Evolutionary conservation across 2,329 filamentous ascomycete genomes (phyloP).

Genomic region (Pyricularia sp.): DNA sequence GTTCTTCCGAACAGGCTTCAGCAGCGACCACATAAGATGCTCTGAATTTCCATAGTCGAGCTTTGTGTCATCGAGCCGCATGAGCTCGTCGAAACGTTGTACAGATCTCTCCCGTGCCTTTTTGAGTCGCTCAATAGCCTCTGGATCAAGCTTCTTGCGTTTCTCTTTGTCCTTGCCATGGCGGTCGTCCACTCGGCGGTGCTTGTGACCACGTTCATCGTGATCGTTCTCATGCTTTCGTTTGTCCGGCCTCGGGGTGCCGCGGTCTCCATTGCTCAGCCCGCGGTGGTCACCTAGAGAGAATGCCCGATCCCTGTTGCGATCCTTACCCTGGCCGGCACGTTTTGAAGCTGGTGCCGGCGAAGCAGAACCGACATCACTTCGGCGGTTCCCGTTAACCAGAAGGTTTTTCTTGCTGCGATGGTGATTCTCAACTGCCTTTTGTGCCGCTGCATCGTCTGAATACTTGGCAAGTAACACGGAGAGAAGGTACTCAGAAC

Average conservation of each 20-base stretch:
- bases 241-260: conserved; percentile 42
- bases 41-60: conserved; percentile 20
- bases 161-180: conserved; percentile 25
- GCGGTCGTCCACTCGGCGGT: conserved; percentile 36
- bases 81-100: conserved; percentile 23
- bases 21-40: conserved; percentile 24
- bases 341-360: conserved; percentile 49
- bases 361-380: conserved; percentile 52
- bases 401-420: conserved; percentile 75
- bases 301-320: conserved; percentile 30
- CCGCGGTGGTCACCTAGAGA: conserved; percentile 34
- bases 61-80: conserved; percentile 21
- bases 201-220: conserved; percentile 35
- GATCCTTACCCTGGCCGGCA: conserved; percentile 29
- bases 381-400: conserved; percentile 46
- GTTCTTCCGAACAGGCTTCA: conserved; percentile 22
- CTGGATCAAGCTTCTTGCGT: conserved; percentile 20
- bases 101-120: conserved; percentile 20
- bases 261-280: conserved; percentile 36
- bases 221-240: conserved; percentile 45
- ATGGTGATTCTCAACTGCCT: conserved; percentile 81
- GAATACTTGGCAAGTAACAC: conserved; percentile 79
- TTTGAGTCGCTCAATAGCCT: conserved; percentile 21
- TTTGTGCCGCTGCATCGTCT: conserved; percentile 61
- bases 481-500: conserved; percentile 90